phyloP scores from a whole-genome alignment of 768 basidiomycete species.

The Candolleomyces eurysporus region DNA sequence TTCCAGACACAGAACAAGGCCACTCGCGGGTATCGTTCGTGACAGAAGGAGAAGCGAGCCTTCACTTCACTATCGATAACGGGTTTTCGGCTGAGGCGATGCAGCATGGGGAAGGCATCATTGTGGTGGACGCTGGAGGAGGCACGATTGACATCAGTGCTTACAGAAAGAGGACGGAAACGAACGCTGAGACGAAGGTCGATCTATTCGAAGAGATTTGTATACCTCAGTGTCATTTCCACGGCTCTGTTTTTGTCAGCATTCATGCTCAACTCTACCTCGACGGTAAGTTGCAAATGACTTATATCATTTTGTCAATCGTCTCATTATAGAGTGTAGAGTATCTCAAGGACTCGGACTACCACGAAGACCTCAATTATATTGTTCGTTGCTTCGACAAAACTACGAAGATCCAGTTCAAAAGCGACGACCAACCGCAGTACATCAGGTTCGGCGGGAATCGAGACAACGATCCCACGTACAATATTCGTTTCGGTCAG shows the following conservation, averaged over 20 bases:
- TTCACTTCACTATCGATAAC: slow-evolving; percentile 39
- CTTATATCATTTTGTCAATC: not conserved
- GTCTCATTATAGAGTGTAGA: slow-evolving; percentile 17
- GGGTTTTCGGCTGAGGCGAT: not conserved
- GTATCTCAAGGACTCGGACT: slow-evolving; percentile 36
- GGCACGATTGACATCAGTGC: slow-evolving; percentile 60
- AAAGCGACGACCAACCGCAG: slow-evolving; percentile 33
- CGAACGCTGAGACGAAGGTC: too few species aligned
- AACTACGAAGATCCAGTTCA: slow-evolving; percentile 45
- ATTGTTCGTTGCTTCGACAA: slow-evolving; percentile 46
- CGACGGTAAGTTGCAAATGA: not conserved
- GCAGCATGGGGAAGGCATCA: slow-evolving; percentile 42
- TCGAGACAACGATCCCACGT: slow-evolving; percentile 33
- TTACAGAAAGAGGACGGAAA: slow-evolving; percentile 31
- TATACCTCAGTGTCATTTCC: not conserved
- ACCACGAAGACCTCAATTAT: slow-evolving; percentile 35
- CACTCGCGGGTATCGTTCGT: slow-evolving; percentile 44
- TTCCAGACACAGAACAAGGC: slow-evolving; percentile 28
- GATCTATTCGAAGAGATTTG: too few species aligned
- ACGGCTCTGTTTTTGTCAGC: not conserved
- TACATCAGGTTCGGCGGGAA: slow-evolving; percentile 46
- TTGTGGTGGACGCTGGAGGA: slow-evolving; percentile 61
- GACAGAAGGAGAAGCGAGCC: slow-evolving; percentile 54
- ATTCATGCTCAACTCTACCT: not conserved
- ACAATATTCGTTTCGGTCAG: slow-evolving; percentile 43